A percentile compares a stretch with the other conserved stretches of the same genome.
Evolutionary conservation across 1,139 yeast genomes (phyloP).

Genomic region (Suhomyces guaymorum): DNA sequence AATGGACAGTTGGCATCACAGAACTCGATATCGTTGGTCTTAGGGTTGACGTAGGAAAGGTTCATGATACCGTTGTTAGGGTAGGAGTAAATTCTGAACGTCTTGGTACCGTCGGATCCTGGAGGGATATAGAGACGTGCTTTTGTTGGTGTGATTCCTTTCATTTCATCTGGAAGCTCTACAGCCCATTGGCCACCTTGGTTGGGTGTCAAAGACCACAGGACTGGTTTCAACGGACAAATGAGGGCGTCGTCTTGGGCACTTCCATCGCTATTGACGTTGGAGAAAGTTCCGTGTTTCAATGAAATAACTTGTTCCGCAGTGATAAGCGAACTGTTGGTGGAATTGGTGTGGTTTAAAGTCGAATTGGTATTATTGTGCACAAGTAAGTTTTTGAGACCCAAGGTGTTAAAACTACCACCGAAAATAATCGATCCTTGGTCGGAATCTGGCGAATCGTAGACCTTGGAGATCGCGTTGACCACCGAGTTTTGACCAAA

Average conservation of each 20-base stretch:
- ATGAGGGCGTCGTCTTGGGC: constrained; percentile 39
- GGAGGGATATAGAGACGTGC: constrained; percentile 68
- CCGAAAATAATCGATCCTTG: constrained; percentile 68
- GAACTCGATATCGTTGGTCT: constrained; percentile 49
- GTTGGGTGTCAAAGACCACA: constrained; percentile 60
- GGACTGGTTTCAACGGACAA: constrained; percentile 56
- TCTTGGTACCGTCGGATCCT: constrained; percentile 53
- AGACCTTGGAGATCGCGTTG: constrained; percentile 61
- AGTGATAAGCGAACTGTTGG: constrained; percentile 42
- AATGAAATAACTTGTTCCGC: constrained; percentile 72
- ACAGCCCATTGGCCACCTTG: constrained; percentile 72
- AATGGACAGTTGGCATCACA: constrained; percentile 94
- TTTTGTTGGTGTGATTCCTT: constrained; percentile 65
- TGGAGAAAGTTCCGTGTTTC: constrained; percentile 57
- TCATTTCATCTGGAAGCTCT: constrained; percentile 53
- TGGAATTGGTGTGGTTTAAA: constrained; percentile 21
- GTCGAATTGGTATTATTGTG: constrained; percentile 32
- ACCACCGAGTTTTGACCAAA: constrained; percentile 63
- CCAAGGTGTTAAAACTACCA: constrained; percentile 70
- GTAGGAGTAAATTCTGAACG: constrained; percentile 70
- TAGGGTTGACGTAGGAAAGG: constrained; percentile 78
- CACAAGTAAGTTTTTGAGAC: constrained; percentile 47
- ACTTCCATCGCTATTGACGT: constrained; percentile 50
- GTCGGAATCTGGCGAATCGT: constrained; percentile 29
- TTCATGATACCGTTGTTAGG: constrained; percentile 94